Conservation (phyloP, 2,329 filamentous ascomycete species). For the Mycosphaerella sp. region DNA sequence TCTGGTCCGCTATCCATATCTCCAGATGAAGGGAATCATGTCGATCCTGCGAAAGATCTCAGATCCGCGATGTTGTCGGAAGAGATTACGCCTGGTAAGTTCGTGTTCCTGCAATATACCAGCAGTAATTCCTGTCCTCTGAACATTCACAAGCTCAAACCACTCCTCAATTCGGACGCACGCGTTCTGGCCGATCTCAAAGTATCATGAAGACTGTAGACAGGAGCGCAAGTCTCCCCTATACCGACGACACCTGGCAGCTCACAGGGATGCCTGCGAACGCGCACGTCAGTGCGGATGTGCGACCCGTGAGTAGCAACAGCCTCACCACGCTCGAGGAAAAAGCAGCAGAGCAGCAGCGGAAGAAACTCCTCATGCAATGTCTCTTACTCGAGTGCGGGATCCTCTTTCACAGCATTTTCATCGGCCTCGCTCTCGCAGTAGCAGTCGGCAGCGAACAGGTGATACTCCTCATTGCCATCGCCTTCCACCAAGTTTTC, state of each 20-base stretch:
- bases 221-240: background rate
- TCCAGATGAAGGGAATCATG: background rate
- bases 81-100: constrained; percentile 13
- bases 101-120: background rate
- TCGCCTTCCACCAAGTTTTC: constrained; percentile 63
- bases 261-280: background rate
- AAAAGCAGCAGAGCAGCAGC: constrained; percentile 32
- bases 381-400: constrained; percentile 66
- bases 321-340: constrained; percentile 13
- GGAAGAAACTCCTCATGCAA: constrained; percentile 60
- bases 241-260: constrained; percentile 1
- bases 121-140: background rate
- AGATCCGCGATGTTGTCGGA: background rate
- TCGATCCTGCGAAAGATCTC: background rate
- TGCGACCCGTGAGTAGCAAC: constrained; percentile 7
- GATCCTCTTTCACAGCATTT: constrained; percentile 66
- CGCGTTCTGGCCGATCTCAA: constrained; percentile 16
- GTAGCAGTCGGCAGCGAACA: constrained; percentile 59
- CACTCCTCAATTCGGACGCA: constrained; percentile 57
- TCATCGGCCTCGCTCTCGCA: constrained; percentile 63
- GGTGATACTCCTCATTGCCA: constrained; percentile 57
- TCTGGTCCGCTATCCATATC: constrained; percentile 8
- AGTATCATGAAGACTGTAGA: constrained; percentile 8
- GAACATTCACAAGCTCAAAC: constrained; percentile 57
- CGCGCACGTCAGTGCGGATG: background rate